phyloP scores from a whole-genome alignment of 1,284 basidiomycete genomes.

The Inonotus hispidus region DNA sequence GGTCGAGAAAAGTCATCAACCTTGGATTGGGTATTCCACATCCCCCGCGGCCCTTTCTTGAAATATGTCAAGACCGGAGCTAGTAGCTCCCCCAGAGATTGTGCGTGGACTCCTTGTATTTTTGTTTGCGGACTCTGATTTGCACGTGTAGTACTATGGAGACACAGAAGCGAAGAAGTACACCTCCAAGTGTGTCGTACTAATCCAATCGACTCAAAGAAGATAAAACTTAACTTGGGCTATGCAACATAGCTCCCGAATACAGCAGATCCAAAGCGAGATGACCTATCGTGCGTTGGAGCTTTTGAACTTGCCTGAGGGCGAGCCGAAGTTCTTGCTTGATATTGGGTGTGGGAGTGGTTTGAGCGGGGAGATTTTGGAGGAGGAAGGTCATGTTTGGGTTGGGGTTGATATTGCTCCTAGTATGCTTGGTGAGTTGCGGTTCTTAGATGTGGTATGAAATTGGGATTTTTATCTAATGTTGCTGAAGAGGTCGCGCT shows the following conservation, averaged over 20 bases:
- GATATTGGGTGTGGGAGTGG: slow-evolving; percentile 99
- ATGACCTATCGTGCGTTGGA: slow-evolving; percentile 98
- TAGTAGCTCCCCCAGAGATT: slow-evolving; percentile 94
- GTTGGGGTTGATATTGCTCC: slow-evolving; percentile 94
- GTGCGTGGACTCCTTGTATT: slow-evolving; percentile 42
- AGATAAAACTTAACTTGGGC: slow-evolving; percentile 12
- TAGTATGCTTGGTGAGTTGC: slow-evolving; percentile 83
- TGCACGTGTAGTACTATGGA: slow-evolving; percentile 79
- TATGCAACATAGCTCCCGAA: slow-evolving; percentile 70
- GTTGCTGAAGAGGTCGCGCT: slow-evolving; percentile 76
- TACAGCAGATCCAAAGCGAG: slow-evolving; percentile 95
- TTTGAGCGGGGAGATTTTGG: slow-evolving; percentile 94
- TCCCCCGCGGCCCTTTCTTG: too few relatives aligned
- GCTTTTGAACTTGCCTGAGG: slow-evolving; percentile 76
- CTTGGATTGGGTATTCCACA: too few relatives aligned
- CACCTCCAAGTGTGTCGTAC: slow-evolving; percentile 75
- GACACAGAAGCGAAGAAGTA: slow-evolving; percentile 96
- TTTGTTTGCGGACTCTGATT: slow-evolving; percentile 18
- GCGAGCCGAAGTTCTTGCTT: slow-evolving; percentile 74
- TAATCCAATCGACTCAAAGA: background rate
- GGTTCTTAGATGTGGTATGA: slow-evolving; percentile 34
- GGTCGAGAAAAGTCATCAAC: too few relatives aligned
- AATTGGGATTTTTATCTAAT: slow-evolving; percentile 59
- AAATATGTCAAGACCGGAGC: slow-evolving; percentile 91
- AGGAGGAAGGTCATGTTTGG: slow-evolving; percentile 94